Evolutionary conservation across 2,329 filamentous ascomycete genomes (phyloP).

Genomic region (Aspergillus vadensis): DNA sequence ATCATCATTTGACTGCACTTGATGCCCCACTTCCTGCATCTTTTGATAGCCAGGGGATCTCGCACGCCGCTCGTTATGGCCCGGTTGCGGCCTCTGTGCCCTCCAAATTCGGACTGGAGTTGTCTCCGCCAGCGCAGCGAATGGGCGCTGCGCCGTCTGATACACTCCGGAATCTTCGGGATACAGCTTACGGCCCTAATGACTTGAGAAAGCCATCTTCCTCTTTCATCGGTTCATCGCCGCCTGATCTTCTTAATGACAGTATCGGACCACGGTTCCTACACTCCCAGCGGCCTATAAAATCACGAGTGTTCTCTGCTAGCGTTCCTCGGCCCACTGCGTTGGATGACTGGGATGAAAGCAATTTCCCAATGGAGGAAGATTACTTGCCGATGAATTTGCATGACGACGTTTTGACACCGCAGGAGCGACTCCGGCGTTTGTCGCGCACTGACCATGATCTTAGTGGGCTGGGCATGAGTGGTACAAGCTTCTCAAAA

Average conservation of each 20-base stretch:
- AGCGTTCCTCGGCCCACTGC: constrained; percentile 58
- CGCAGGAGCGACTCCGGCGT: constrained; percentile 61
- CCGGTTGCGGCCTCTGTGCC: constrained; percentile 92
- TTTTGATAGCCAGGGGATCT: constrained; percentile 94
- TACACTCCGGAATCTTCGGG: constrained; percentile 60
- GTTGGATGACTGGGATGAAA: constrained; percentile 61
- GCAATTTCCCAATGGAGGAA: constrained; percentile 78
- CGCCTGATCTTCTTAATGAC: constrained; percentile 66
- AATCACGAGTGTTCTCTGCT: constrained; percentile 60
- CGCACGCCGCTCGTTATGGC: constrained; percentile 83
- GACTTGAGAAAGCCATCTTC: constrained; percentile 64
- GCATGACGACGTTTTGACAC: constrained; percentile 64
- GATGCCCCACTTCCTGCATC: constrained; percentile 92
- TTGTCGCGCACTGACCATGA: constrained; percentile 61
- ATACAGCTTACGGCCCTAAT: constrained; percentile 71
- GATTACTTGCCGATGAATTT: constrained; percentile 77
- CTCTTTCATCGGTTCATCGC: constrained; percentile 57
- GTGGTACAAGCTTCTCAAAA: constrained; percentile 50
- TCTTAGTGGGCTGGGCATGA: constrained; percentile 54
- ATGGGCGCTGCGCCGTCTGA: constrained; percentile 65
- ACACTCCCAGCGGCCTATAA: constrained; percentile 66
- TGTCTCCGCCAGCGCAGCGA: constrained; percentile 72
- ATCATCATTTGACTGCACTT: constrained; percentile 77
- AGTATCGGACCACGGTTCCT: constrained; percentile 64
- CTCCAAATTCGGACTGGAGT: constrained; percentile 82